Evolutionary conservation across 345 rosid genomes (phyloP).

Genomic region (Raphanus sativus): DNA sequence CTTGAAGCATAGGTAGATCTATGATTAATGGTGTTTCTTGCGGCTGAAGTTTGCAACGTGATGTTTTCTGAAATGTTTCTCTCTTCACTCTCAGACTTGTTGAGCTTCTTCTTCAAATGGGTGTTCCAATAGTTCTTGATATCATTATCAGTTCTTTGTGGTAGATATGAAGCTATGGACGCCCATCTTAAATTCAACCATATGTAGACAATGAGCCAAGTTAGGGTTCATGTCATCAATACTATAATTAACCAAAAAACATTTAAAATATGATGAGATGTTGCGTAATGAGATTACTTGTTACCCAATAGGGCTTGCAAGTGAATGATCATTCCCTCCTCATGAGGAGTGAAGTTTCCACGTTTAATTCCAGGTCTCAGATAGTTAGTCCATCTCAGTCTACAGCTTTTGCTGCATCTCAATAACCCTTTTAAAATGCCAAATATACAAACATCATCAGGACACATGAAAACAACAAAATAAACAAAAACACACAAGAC

Average conservation of each 20-base stretch:
- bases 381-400: constrained; percentile 99
- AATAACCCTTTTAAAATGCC: constrained; percentile 52
- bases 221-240: constrained; percentile 33
- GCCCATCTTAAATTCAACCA: constrained; percentile 72
- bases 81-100: constrained; percentile 48
- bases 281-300: constrained; percentile 69
- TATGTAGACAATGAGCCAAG: background rate
- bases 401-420: constrained; percentile 98
- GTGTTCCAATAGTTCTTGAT: constrained; percentile 99
- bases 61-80: constrained; percentile 38
- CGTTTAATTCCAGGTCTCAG: constrained; percentile 97
- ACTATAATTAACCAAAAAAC: background rate
- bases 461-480: background rate
- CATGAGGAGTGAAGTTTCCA: constrained; percentile 95
- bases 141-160: constrained; percentile 93
- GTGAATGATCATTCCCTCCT: constrained; percentile 97
- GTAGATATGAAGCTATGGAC: constrained; percentile 97
- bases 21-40: constrained; percentile 30
- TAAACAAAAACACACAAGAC: background rate
- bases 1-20: constrained; percentile 77
- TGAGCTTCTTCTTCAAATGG: constrained; percentile 96
- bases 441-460: constrained; percentile 24
- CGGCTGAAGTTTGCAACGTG: constrained; percentile 22
- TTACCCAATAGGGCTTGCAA: constrained; percentile 98
- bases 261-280: constrained; percentile 7